These are phyloP conservation scores for Fusarium mexicanum DNA, from an alignment of 2,329 filamentous ascomycete genomes.

Conservation along the genomic window DNA sequence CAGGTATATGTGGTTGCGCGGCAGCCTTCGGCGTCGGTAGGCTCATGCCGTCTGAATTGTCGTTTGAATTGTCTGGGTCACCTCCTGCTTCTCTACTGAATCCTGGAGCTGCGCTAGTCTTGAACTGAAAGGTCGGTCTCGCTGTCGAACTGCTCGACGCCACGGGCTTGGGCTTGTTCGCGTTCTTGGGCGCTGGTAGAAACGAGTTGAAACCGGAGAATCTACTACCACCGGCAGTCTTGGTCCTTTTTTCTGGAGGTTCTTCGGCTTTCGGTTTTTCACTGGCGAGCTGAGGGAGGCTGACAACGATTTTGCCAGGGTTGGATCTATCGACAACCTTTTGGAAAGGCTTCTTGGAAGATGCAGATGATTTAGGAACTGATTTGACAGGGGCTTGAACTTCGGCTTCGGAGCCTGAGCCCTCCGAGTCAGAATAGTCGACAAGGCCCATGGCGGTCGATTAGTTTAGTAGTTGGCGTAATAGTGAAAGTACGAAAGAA, in stretches of 20 bases:
- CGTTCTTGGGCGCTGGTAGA: constrained; percentile 82
- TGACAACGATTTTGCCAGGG: constrained; percentile 85
- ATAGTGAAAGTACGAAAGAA: background rate
- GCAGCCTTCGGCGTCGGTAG: constrained; percentile 55
- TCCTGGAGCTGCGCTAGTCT: constrained; percentile 83
- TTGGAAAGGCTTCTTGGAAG: constrained; percentile 72
- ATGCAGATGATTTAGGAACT: constrained; percentile 46
- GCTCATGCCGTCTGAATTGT: constrained; percentile 40
- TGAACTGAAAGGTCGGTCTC: constrained; percentile 68
- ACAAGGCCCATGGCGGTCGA: constrained; percentile 75
- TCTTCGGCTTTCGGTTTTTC: constrained; percentile 47
- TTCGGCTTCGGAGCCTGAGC: constrained; percentile 70
- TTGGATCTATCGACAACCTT: constrained; percentile 85
- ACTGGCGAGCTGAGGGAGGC: constrained; percentile 67
- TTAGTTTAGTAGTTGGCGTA: background rate
- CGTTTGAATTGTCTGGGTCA: constrained; percentile 30
- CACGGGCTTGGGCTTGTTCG: constrained; percentile 46
- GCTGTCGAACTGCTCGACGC: constrained; percentile 34
- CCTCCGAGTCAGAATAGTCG: constrained; percentile 87
- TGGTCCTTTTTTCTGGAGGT: constrained; percentile 76
- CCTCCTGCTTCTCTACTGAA: constrained; percentile 71
- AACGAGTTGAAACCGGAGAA: constrained; percentile 89
- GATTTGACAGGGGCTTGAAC: constrained; percentile 43
- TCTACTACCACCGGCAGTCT: constrained; percentile 64
- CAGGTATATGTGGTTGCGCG: constrained; percentile 60